Conservation (phyloP, 2,329 filamentous ascomycete species). For the Curvularia eragrostidis region DNA sequence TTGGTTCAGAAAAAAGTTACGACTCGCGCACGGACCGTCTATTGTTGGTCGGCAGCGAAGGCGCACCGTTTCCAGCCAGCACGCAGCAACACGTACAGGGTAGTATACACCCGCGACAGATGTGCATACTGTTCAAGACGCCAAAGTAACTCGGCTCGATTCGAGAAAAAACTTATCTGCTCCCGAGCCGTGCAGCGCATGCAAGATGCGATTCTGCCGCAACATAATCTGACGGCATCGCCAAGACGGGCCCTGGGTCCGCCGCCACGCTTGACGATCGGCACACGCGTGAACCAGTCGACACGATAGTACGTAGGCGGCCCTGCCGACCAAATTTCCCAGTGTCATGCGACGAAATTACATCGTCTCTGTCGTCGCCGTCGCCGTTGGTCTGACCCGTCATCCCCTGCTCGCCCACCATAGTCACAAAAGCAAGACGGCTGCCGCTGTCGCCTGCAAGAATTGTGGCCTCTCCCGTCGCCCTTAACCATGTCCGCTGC, state of each 20-base stretch:
- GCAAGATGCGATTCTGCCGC: background rate
- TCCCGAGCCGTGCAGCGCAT: background rate
- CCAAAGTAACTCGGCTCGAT: too few species aligned
- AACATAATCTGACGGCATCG: slow-evolving; percentile 28
- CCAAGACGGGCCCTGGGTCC: slow-evolving; percentile 33
- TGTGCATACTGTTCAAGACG: background rate
- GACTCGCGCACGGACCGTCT: background rate
- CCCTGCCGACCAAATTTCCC: slow-evolving; percentile 31
- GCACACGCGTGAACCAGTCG: slow-evolving; percentile 27
- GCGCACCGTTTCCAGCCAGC: background rate
- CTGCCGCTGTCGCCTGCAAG: slow-evolving; percentile 33
- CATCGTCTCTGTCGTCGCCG: slow-evolving; percentile 22
- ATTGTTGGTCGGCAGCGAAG: background rate
- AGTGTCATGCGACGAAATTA: slow-evolving; percentile 15
- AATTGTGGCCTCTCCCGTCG: slow-evolving; percentile 45
- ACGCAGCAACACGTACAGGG: background rate
- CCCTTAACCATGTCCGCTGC: slow-evolving; percentile 42
- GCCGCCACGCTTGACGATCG: slow-evolving; percentile 26
- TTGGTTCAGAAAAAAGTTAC: slow-evolving; percentile 12
- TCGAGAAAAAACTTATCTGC: background rate
- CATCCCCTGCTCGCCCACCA: slow-evolving; percentile 13
- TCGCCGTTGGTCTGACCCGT: slow-evolving; percentile 16
- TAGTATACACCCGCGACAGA: background rate
- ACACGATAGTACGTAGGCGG: slow-evolving; percentile 8
- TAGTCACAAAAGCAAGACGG: slow-evolving; percentile 22